Evolutionary conservation across 2,329 filamentous ascomycete genomes (phyloP), one percentile per base, ranked within the genome.

Genomic region (Cercospora zeina): DNA sequence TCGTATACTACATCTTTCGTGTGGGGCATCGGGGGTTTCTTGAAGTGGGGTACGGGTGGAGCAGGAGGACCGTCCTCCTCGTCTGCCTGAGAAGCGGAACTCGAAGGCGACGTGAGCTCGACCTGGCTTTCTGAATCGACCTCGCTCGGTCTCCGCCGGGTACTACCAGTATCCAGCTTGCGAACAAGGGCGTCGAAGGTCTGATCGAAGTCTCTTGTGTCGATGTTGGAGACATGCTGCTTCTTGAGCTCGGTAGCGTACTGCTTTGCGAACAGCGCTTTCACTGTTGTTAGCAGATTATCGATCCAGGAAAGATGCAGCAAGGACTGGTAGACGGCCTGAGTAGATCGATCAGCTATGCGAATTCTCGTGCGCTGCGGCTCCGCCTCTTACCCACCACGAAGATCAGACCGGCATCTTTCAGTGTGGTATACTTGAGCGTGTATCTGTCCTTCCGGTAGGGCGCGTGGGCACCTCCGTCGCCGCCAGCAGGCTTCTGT

Each of bases 241-340:
- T 90, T 90, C 75, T 87, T 92, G 59, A 99, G 80, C 76, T 96
- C 89, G 62, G 95, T 89, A 68, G 88, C 90, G 75, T 97, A 99
- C 30, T 97, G 83, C 67, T 92, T 90, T 68, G 95, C 84, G 73
- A 97, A 99, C 34, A 99, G 87, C 9, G 90, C 92, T 75, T 89
- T 91, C 71, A 97, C 91, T 72, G 97, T 96, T 73, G 97, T 93
- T 68, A 99, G 87, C 53, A 99, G 87, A 76, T 95, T 92, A 77
- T 99, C 95, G 67, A 97, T 91, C 95, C 96, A 99, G 11, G 90
- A 93, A 8, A 99, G 85, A 76, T 97, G 93, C 31, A 99, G 84
- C 33, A 99, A 86, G 39, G 93, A 97, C 74, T 96, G 90, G 77
- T 99, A 99, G 67, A 99, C 95, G 67, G 93, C 95, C 92, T 96